Evolutionary conservation across 106 monocot species (phyloP), one percentile per base, ranked within the genome.

Genomic region (Apostasia shenzhenica): DNA sequence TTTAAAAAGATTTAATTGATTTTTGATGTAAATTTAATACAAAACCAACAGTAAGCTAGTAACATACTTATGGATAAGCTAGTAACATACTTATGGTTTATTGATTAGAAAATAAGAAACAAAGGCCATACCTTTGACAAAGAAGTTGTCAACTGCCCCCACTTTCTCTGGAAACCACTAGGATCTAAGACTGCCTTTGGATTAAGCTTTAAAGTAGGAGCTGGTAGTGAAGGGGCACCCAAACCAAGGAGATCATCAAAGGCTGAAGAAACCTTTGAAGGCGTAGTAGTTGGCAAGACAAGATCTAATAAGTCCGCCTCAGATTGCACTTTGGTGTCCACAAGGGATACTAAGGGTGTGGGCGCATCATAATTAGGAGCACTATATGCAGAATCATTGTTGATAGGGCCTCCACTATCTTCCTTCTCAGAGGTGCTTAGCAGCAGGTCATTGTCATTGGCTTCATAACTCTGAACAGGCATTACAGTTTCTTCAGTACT

Each of bases 211-310:
- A 97, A 70, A 26, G 88, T 53, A 70, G 88, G 91, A 11, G 78
- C 80, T 38, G 77, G n/a, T 7, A 75, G 75, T 13, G 76, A 55
- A 73, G 60, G 53, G 74, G 86, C 56, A 76, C 89, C 83, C 65
- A 95, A 66, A 58, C 91, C 95, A 73, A 97, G 86, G 59, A 97
- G 88, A 68, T 97, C 95, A 72, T 92, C 95, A 73, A 97, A 79
- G 56, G 75, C 81, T 56, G 73, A 79, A 63, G 72, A 71, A 13
- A 79, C 44, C 14, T 77, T 80, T 14, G 65, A 48, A 49, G 70
- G 47, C 26, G 73, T 60, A n/a, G 67, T 63, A 45, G 81, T 13
- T 38, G 76, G 67, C 64, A 64, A 53, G n/a, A 76, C 62, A 59
- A 68, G 60, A 9, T 40, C 41, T 71, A 68, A 38, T 48, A 66